These are phyloP conservation scores for Thermochaetoides thermophila DNA, from an alignment of 495 filamentous ascomycete species.

Conservation along the genomic window DNA sequence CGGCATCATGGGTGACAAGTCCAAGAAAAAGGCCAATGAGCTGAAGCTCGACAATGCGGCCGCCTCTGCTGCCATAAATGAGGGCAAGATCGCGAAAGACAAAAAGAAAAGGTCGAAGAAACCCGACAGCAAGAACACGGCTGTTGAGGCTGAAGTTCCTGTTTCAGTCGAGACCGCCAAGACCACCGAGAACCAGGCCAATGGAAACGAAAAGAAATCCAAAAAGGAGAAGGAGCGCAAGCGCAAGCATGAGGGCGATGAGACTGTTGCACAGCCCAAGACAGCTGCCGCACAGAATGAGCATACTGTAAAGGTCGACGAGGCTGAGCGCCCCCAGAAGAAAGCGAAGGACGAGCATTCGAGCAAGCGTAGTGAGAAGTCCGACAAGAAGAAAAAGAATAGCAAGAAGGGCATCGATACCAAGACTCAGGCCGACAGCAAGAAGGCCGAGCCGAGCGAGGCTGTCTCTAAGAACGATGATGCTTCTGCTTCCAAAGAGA, in stretches of 20 bases:
- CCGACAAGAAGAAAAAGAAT: neutral
- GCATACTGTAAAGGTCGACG: neutral
- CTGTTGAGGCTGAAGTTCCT: no score
- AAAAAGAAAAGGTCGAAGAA: constrained; percentile 7
- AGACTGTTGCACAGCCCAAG: constrained; percentile 6
- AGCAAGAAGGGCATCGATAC: neutral
- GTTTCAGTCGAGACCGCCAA: no score
- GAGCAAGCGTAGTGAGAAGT: no score
- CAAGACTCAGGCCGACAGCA: constrained; percentile 5
- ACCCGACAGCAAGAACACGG: no score
- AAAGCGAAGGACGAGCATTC: neutral
- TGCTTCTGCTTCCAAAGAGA: no score
- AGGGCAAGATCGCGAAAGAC: no score
- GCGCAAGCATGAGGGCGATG: neutral
- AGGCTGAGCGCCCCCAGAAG: constrained; percentile 1
- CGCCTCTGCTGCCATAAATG: no score
- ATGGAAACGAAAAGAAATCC: constrained; percentile 1
- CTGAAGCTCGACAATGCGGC: constrained; percentile 1
- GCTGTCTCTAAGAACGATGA: no score
- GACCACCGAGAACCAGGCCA: neutral
- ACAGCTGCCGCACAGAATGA: neutral
- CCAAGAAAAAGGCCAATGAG: constrained; percentile 16
- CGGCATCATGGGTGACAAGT: constrained; percentile 4
- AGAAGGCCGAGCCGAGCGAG: constrained; percentile 11
- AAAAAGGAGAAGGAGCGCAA: constrained; percentile 6